Evolutionary conservation across 192 early-diverging fungal species (phyloP).

Genomic region (Phycomyces blakesleeanus): DNA sequence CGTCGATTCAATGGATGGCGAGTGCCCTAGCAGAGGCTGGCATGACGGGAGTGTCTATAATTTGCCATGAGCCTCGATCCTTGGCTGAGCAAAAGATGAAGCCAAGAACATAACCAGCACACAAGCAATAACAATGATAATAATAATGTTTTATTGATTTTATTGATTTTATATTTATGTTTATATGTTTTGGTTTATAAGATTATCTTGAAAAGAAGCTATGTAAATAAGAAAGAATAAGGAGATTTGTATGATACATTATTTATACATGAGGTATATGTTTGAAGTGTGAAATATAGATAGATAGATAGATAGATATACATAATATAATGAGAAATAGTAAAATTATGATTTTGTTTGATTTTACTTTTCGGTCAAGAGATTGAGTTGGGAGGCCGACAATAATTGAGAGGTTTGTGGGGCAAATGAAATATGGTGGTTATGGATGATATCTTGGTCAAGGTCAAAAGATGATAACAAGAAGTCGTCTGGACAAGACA

Average conservation of each 20-base stretch:
- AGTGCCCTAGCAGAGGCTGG: constrained; percentile 25
- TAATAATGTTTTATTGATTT: background rate
- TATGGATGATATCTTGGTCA: background rate
- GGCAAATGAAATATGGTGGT: background rate
- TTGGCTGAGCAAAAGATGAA: constrained; percentile 34
- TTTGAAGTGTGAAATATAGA: background rate
- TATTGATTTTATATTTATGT: too few relatives aligned
- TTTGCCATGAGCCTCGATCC: constrained; percentile 29
- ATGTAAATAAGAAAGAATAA: background rate
- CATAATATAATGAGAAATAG: too few relatives aligned
- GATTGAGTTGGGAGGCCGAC: too few relatives aligned
- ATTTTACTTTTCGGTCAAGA: too few relatives aligned
- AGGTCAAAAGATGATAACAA: background rate
- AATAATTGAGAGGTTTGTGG: too few relatives aligned
- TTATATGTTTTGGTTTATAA: too few relatives aligned
- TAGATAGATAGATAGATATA: background rate
- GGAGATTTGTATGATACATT: background rate
- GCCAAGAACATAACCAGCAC: background rate
- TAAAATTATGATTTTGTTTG: too few relatives aligned
- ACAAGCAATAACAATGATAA: background rate
- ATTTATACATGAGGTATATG: background rate
- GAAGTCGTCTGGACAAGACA: background rate
- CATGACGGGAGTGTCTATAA: constrained; percentile 16
- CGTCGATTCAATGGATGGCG: constrained; percentile 33
- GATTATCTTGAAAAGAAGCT: too few relatives aligned